phyloP scores from a whole-genome alignment of 345 rosid genomes.

The Linum tenue region DNA sequence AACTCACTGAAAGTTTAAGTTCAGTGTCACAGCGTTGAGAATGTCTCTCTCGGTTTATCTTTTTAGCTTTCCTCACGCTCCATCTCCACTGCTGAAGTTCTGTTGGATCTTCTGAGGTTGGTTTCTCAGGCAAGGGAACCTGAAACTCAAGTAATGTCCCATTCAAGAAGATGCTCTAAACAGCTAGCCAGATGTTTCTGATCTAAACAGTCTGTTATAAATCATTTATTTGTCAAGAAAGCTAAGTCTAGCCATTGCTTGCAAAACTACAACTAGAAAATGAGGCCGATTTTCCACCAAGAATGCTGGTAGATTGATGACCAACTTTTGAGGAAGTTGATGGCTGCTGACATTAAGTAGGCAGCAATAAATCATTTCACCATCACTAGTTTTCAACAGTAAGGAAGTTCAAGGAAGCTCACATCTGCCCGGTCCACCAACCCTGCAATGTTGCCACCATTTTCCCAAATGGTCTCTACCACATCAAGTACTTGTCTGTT shows the following conservation, averaged over 20 bases:
- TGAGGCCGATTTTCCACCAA: neutral
- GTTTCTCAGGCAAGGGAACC: slow-evolving; percentile 23
- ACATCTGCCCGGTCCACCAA: slow-evolving; percentile 26
- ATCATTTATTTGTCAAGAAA: neutral
- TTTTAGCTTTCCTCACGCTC: slow-evolving; percentile 23
- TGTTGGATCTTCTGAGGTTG: slow-evolving; percentile 20
- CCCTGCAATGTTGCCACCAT: slow-evolving; percentile 27
- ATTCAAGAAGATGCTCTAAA: no score
- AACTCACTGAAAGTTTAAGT: slow-evolving; percentile 29
- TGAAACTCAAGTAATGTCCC: slow-evolving; percentile 10
- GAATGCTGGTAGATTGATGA: neutral
- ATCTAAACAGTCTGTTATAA: neutral
- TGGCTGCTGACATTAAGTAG: neutral
- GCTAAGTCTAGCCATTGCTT: neutral
- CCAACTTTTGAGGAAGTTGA: neutral
- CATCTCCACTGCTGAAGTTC: slow-evolving; percentile 22
- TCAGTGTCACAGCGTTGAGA: slow-evolving; percentile 29
- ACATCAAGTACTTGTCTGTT: slow-evolving; percentile 24
- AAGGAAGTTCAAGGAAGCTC: slow-evolving; percentile 13
- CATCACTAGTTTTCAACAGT: neutral
- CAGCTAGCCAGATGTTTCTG: neutral
- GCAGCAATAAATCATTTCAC: neutral
- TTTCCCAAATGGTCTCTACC: slow-evolving; percentile 26
- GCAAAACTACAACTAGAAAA: no score
- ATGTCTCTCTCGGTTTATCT: slow-evolving; percentile 26